Evolutionary conservation across 768 basidiomycete genomes (phyloP), one percentile per base, ranked within the genome.

Genomic region (Tephrocybe sp.): DNA sequence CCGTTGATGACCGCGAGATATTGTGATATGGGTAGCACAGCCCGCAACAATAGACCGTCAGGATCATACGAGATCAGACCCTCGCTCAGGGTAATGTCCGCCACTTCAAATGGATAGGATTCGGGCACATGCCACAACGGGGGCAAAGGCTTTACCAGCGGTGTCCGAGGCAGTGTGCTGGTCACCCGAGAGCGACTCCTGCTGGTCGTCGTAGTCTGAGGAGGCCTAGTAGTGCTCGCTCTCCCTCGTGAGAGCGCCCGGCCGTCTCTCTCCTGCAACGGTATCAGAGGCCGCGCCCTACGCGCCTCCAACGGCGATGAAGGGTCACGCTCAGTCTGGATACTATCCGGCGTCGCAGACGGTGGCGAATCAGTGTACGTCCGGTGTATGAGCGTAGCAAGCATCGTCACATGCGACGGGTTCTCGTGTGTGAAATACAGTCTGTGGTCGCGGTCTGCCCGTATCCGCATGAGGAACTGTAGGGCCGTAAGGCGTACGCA

Each of bases 361-460:
- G 51, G 40, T 15, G 47, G 27, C 15, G 42, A 22, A n/a, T 24
- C 42, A 8, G 65, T 62, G 15, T 64, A 45, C 56, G 58, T 71
- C 56, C 89, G 79, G 26, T 80, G 75, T 28, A 95, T 80, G 30
- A 90, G 73, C 2, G 76, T 72, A 1, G 86, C 85, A 6, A 92
- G 79, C 36, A 74, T 73, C 4, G 65, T 57, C 24, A 83, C 75
- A 35, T 85, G 74, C 6, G 81, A 80, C 44, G 87, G 76, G 1
- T 73, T 68, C 54, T 88, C 86, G 36, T 76, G 69, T 16, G 80
- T 75, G 48, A 87, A 86, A 64, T 86, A 97, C 32, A 98, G 60
- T 9, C 86, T 77, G 61, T 99, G 96, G 57, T 94, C 89, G 1
- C 90, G 83, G 62, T 97, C 95, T 0, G 89, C 93, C 47, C 96